These are phyloP conservation scores for Tetrapisispora arboricola DNA, from an alignment of 805 yeast genomes.

Conservation along the genomic window DNA sequence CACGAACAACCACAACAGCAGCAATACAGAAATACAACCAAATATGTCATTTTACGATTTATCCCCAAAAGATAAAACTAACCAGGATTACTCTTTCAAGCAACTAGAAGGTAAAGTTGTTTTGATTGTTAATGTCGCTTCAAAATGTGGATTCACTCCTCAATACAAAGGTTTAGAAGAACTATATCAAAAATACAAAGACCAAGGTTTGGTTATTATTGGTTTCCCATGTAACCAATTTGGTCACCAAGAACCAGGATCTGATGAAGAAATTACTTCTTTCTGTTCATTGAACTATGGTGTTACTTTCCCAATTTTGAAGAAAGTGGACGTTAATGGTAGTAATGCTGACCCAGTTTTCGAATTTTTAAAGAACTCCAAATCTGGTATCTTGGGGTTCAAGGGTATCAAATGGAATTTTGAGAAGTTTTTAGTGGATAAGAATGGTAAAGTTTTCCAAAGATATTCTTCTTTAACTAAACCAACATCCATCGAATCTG, in stretches of 20 bases:
- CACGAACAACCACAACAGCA: neutral
- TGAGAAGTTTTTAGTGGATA: conserved; percentile 55
- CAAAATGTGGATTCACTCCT: conserved; percentile 72
- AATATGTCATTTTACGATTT: conserved; percentile 53
- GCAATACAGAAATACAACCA: neutral
- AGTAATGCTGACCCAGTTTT: conserved; percentile 68
- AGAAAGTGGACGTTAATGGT: conserved; percentile 87
- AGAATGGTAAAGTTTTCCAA: conserved; percentile 42
- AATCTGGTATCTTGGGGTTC: conserved; percentile 53
- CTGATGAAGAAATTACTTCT: conserved; percentile 55
- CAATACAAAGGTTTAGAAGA: conserved; percentile 67
- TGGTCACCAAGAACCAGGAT: conserved; percentile 68
- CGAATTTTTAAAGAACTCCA: conserved; percentile 59
- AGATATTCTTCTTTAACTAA: conserved; percentile 63
- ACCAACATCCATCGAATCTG: conserved; percentile 50
- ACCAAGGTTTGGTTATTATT: conserved; percentile 52
- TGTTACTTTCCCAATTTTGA: conserved; percentile 80
- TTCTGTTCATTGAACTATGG: conserved; percentile 78
- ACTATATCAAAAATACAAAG: conserved; percentile 53
- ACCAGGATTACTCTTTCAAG: conserved; percentile 47
- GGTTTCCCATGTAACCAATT: conserved; percentile 94
- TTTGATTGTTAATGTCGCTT: conserved; percentile 78
- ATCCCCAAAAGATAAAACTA: conserved; percentile 49
- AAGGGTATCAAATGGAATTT: conserved; percentile 72
- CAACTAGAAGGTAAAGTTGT: conserved; percentile 72